These are phyloP conservation scores for Bondarzewia mesenterica DNA, from an alignment of 1,284 basidiomycete species.

Conservation along the genomic window DNA sequence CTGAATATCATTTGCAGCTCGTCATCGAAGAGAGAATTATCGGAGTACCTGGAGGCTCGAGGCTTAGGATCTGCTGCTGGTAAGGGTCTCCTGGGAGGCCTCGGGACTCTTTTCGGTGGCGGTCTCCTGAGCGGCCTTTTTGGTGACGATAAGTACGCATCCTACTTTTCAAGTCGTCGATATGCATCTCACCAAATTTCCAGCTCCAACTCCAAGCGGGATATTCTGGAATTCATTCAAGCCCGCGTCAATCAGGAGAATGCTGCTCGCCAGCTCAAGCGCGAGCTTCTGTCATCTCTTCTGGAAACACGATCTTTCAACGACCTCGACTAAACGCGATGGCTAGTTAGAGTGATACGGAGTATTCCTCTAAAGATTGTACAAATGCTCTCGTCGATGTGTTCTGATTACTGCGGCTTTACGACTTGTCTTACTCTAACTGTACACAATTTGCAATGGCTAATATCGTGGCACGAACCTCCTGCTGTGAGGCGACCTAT, in stretches of 20 bases:
- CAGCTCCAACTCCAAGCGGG: background rate
- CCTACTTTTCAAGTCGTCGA: background rate
- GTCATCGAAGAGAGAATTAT: background rate
- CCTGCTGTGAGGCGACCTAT: background rate
- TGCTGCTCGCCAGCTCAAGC: background rate
- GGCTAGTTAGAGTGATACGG: background rate
- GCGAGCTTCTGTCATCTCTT: background rate
- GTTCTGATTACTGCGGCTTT: background rate
- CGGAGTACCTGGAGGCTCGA: background rate
- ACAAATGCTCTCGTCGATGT: background rate
- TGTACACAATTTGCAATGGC: background rate
- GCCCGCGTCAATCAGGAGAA: background rate
- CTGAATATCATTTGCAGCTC: no score
- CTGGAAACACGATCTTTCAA: background rate
- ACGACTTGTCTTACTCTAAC: background rate
- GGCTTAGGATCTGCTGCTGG: background rate
- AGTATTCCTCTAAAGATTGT: background rate
- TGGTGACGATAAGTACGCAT: background rate
- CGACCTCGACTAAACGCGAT: constrained; percentile 1
- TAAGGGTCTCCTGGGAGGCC: background rate
- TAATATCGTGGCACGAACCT: background rate
- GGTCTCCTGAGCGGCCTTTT: background rate
- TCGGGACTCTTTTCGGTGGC: background rate
- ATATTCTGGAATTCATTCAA: background rate
- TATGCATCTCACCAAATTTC: no score